A percentile compares a stretch with the other conserved stretches of the same genome.
phyloP scores from a whole-genome alignment of 2,329 filamentous ascomycete genomes.

The Fusarium austroafricanum region DNA sequence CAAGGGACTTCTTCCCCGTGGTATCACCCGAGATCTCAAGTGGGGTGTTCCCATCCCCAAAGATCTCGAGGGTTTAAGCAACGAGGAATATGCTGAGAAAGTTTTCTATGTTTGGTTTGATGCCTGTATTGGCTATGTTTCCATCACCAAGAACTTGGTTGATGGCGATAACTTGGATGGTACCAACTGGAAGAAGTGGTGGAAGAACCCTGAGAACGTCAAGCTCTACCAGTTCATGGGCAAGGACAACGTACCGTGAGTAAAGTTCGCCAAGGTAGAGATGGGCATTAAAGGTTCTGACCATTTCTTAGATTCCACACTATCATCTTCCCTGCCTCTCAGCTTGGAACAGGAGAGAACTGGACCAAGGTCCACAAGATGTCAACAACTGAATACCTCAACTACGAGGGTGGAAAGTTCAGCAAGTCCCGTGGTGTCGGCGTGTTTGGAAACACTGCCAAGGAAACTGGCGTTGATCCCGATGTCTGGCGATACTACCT shows the following conservation, averaged over 20 bases:
- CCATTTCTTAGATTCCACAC: slow-evolving; percentile 67
- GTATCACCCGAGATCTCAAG: slow-evolving; percentile 91
- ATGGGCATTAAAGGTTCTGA: slow-evolving; percentile 3
- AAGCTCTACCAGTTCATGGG: slow-evolving; percentile 95
- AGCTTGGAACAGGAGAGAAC: slow-evolving; percentile 83
- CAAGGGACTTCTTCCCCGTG: slow-evolving; percentile 85
- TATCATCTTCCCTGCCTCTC: slow-evolving; percentile 89
- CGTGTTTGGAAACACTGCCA: slow-evolving; percentile 91
- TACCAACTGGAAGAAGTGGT: slow-evolving; percentile 92
- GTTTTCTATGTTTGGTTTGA: slow-evolving; percentile 97
- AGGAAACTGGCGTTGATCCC: slow-evolving; percentile 83
- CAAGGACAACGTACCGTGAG: slow-evolving; percentile 71
- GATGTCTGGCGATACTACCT: slow-evolving; percentile 97
- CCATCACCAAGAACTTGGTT: slow-evolving; percentile 92
- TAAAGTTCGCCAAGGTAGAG: slow-evolving; percentile 50
- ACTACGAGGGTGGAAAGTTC: slow-evolving; percentile 92
- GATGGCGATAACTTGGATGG: slow-evolving; percentile 58
- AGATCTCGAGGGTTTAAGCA: slow-evolving; percentile 60
- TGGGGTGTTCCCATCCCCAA: slow-evolving; percentile 78
- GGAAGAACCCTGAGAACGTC: slow-evolving; percentile 89
- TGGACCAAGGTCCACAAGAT: slow-evolving; percentile 93
- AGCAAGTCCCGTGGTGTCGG: slow-evolving; percentile 90
- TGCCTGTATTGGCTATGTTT: slow-evolving; percentile 94
- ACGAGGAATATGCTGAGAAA: slow-evolving; percentile 68
- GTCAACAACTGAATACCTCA: slow-evolving; percentile 87